A percentile compares a stretch with the other conserved stretches of the same genome.
Evolutionary conservation across 78 protist species (phyloP).

Genomic region (Dictyostelium capitatum): DNA sequence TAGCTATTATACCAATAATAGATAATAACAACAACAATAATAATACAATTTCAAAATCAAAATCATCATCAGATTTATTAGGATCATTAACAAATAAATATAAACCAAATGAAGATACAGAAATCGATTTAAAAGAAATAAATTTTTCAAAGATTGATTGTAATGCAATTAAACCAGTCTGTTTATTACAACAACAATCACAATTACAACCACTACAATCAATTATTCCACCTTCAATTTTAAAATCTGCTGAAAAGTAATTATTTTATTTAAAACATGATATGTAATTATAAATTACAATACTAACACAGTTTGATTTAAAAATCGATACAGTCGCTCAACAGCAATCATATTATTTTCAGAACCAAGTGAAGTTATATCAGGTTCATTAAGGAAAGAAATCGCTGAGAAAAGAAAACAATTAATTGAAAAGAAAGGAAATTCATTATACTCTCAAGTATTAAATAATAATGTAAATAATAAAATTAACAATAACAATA

Average conservation of each 20-base stretch:
- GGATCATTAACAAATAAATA: constrained; percentile 17
- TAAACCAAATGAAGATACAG: constrained; percentile 6
- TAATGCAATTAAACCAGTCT: neutral
- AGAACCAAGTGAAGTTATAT: constrained; percentile 22
- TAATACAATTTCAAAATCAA: neutral
- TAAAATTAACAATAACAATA: neutral
- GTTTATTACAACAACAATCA: neutral
- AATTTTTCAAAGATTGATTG: neutral
- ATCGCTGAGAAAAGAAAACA: constrained; percentile 16
- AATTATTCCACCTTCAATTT: neutral
- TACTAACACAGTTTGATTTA: neutral
- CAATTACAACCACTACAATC: neutral
- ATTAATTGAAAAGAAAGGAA: constrained; percentile 18
- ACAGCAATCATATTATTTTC: constrained; percentile 34
- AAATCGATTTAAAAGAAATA: neutral
- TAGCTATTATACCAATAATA: constrained; percentile 8
- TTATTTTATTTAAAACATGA: no score
- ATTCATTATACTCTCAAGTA: neutral
- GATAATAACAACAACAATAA: neutral
- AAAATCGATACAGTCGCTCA: neutral
- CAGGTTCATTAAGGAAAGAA: constrained; percentile 37
- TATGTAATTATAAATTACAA: neutral
- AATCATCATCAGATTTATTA: constrained; percentile 9
- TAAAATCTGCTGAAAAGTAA: neutral
- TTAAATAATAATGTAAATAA: neutral